A percentile compares a stretch with the other conserved stretches of the same genome.
phyloP scores from a whole-genome alignment of 2,329 filamentous ascomycete species.

The Orbilia javanica region DNA sequence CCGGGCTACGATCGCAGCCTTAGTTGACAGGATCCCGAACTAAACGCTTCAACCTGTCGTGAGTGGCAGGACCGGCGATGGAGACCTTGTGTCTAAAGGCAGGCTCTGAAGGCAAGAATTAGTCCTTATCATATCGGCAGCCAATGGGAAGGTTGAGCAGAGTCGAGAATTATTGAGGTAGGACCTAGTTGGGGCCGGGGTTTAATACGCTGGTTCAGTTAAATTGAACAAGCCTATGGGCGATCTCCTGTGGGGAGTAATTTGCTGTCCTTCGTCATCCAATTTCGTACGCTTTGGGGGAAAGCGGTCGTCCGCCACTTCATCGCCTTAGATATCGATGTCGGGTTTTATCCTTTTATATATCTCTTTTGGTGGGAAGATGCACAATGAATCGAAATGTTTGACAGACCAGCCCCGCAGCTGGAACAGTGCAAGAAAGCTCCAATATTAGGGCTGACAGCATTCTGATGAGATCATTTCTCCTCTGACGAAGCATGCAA shows the following conservation, averaged over 20 bases:
- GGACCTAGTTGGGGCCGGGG: conserved; percentile 39
- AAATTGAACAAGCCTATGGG: conserved; percentile 53
- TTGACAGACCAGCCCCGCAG: conserved; percentile 2
- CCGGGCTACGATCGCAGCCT: conserved; percentile 17
- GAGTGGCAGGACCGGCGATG: conserved; percentile 13
- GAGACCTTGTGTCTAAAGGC: not conserved
- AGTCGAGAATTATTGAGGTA: conserved; percentile 34
- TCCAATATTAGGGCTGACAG: conserved; percentile 31
- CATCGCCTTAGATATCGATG: conserved; percentile 5
- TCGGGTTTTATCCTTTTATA: conserved; percentile 23
- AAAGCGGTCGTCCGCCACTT: conserved; percentile 14
- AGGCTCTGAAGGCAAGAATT: conserved; percentile 26
- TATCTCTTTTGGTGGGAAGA: conserved; percentile 22
- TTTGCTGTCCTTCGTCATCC: conserved; percentile 44
- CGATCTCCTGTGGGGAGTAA: conserved; percentile 33
- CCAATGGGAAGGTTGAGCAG: conserved; percentile 53
- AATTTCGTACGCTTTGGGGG: conserved; percentile 30
- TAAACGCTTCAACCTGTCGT: conserved; percentile 39
- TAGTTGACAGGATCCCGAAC: conserved; percentile 4
- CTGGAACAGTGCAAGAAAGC: not conserved
- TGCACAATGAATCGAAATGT: conserved; percentile 3
- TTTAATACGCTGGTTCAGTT: conserved; percentile 56
- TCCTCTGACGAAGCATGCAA: conserved; percentile 23
- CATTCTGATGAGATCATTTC: conserved; percentile 42
- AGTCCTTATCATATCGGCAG: conserved; percentile 39